phyloP scores from a whole-genome alignment of 2,329 filamentous ascomycete genomes.

The Cordyceps pruinosa region DNA sequence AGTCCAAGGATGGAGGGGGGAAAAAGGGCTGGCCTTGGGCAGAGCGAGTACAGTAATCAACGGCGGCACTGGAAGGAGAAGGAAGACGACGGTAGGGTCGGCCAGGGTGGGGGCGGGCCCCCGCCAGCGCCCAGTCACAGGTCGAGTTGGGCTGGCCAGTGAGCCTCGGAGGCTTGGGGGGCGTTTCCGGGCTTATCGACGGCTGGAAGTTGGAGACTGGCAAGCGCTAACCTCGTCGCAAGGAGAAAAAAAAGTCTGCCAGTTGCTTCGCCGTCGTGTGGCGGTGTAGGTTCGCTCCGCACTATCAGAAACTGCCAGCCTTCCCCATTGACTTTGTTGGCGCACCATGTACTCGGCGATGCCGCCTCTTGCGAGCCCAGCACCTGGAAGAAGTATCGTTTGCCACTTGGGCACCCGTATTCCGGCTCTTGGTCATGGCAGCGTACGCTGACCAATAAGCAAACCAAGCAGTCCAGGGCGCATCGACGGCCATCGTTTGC shows the following conservation, averaged over 20 bases:
- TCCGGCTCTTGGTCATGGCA: neutral
- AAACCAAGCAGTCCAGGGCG: neutral
- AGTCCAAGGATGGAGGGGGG: conserved; percentile 1
- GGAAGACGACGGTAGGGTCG: conserved; percentile 2
- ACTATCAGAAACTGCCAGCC: neutral
- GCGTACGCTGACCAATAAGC: neutral
- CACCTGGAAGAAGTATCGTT: too few species aligned
- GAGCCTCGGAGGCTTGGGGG: neutral
- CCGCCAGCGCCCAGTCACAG: neutral
- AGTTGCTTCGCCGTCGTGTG: neutral
- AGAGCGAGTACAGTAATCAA: neutral
- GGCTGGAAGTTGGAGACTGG: neutral
- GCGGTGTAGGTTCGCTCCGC: neutral
- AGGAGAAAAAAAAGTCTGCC: neutral
- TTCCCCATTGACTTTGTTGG: neutral
- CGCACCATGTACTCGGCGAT: neutral
- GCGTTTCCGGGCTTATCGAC: neutral
- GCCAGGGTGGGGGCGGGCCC: conserved; percentile 1
- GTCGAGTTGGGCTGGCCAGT: neutral
- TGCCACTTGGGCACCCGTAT: neutral
- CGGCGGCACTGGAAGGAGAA: conserved; percentile 3
- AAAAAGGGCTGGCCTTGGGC: neutral
- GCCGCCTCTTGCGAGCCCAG: neutral
- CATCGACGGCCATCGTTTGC: neutral
- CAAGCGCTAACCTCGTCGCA: too few species aligned